phyloP scores from a whole-genome alignment of 768 basidiomycete genomes.

The Rhodosporidiobolus odoratus region DNA sequence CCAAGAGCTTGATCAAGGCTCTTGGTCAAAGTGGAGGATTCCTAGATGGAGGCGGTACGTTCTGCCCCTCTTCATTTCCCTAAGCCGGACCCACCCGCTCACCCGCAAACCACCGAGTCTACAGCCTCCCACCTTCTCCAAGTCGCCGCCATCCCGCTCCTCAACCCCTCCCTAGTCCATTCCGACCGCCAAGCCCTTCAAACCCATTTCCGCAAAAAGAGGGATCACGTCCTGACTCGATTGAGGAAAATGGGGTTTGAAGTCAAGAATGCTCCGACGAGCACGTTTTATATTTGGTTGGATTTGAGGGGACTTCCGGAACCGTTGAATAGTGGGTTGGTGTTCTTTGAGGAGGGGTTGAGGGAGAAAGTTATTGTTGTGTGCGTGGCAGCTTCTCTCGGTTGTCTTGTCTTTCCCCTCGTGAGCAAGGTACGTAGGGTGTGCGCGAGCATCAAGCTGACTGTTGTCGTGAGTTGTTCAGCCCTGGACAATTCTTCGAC shows the following conservation, averaged over 20 bases:
- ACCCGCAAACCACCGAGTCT: not conserved
- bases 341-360: constrained; percentile 61
- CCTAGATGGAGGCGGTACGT: constrained; percentile 72
- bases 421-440: not conserved
- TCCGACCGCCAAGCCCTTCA: constrained; percentile 58
- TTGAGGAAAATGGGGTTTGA: constrained; percentile 71
- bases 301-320: constrained; percentile 38
- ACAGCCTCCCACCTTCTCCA: constrained; percentile 55
- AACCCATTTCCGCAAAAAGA: constrained; percentile 78
- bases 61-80: not conserved
- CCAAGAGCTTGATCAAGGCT: constrained; percentile 78
- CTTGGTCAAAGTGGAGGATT: constrained; percentile 91
- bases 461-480: not conserved
- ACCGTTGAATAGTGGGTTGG: constrained; percentile 82
- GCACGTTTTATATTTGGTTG: constrained; percentile 84
- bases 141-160: constrained; percentile 75
- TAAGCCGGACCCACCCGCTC: not conserved
- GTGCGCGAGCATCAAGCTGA: no score
- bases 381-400: constrained; percentile 7
- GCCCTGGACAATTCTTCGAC: constrained; percentile 43
- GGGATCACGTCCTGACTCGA: constrained; percentile 80
- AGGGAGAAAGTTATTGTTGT: constrained; percentile 37
- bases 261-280: constrained; percentile 66
- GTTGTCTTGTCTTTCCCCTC: not conserved
- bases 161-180: constrained; percentile 60